Conservation (phyloP, 805 yeast genomes). For the Candida golubevii region DNA sequence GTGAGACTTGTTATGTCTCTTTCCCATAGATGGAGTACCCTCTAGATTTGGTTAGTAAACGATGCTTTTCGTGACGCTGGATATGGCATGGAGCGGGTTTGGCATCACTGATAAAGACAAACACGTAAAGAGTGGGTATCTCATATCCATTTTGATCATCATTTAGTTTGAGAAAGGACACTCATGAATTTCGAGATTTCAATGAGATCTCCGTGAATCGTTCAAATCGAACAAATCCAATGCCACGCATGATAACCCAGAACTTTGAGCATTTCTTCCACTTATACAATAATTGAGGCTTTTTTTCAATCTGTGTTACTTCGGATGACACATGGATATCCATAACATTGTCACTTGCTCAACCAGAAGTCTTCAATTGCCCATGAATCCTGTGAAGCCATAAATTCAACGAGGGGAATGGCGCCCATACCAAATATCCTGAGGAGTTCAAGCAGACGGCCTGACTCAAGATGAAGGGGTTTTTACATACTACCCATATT, state of each 20-base stretch:
- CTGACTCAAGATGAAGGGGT: conserved; percentile 3
- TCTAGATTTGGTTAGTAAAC: conserved; percentile 41
- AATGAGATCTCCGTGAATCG: no score
- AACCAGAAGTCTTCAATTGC: not conserved
- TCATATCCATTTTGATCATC: not conserved
- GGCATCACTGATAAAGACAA: not conserved
- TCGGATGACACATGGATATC: not conserved
- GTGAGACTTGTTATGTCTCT: conserved; percentile 99
- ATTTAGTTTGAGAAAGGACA: not conserved
- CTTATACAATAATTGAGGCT: not conserved
- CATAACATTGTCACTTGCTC: not conserved
- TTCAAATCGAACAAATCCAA: no score
- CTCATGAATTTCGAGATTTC: no score
- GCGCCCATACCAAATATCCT: not conserved
- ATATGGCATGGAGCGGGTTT: not conserved
- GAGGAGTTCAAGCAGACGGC: not conserved
- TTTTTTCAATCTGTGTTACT: not conserved
- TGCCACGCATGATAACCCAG: no score
- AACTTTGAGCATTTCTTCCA: no score
- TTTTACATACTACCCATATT: conserved; percentile 73
- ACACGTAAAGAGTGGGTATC: not conserved
- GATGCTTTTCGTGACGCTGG: not conserved
- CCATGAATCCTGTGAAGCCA: no score
- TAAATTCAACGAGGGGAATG: no score
- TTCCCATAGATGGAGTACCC: conserved; percentile 99